phyloP scores from a whole-genome alignment of 139 green algal genomes.

The Coelastrella sp. region DNA sequence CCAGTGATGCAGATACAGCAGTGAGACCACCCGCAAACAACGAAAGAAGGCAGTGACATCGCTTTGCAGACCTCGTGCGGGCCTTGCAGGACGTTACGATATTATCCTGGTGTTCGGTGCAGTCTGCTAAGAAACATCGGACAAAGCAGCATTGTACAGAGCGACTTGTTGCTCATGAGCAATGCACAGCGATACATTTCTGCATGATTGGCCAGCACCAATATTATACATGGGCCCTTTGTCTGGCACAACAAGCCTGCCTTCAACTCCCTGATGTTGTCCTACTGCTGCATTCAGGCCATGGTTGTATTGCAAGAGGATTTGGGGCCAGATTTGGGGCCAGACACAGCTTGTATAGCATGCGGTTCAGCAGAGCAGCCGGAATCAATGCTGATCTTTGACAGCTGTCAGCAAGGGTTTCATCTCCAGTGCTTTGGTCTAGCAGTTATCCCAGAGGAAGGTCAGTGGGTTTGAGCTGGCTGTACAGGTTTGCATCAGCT shows the following conservation, averaged over 20 bases:
- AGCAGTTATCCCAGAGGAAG: neutral
- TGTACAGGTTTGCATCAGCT: neutral
- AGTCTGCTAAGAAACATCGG: neutral
- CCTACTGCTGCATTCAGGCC: neutral
- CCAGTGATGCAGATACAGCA: neutral
- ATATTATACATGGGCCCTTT: neutral
- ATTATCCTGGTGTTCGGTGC: neutral
- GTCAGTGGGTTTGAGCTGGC: neutral
- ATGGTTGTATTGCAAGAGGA: neutral
- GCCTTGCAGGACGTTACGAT: neutral
- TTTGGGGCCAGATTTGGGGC: neutral
- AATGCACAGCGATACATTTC: neutral
- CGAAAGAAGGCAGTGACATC: neutral
- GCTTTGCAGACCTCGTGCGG: neutral
- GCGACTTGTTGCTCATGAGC: neutral
- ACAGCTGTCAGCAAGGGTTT: neutral
- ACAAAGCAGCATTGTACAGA: neutral
- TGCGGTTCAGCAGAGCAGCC: neutral
- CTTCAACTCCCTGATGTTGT: neutral
- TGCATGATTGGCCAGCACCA: neutral
- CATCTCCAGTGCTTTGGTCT: neutral
- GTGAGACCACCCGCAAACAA: neutral
- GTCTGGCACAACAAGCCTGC: neutral
- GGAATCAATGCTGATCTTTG: neutral
- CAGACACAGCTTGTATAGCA: conserved; percentile 2